A percentile compares a stretch with the other conserved stretches of the same genome.
Conservation (phyloP, 768 basidiomycete genomes). For the Megacollybia marginata region DNA sequence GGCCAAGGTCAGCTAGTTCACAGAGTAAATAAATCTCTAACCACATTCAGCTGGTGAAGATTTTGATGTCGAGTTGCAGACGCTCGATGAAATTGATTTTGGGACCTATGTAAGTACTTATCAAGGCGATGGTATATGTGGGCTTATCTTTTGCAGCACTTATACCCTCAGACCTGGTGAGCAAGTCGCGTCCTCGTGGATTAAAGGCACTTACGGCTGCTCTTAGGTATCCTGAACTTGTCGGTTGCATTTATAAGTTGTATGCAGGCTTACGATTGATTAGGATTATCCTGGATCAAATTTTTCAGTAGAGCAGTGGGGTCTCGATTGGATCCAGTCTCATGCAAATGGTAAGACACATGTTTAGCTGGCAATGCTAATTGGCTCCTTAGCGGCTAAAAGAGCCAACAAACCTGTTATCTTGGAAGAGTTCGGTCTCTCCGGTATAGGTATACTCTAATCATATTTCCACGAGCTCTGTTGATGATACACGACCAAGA, state of each 20-base stretch:
- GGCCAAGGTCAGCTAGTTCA: conserved; percentile 32
- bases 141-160: conserved; percentile 26
- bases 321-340: conserved; percentile 49
- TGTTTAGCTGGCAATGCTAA: not conserved
- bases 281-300: conserved; percentile 13
- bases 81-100: conserved; percentile 47
- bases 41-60: conserved; percentile 39
- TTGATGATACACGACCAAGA: conserved; percentile 29
- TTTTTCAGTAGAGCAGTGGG: conserved; percentile 42
- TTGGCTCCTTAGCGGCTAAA: conserved; percentile 31
- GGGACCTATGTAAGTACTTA: conserved; percentile 44
- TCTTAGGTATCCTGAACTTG: too few species aligned
- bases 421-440: conserved; percentile 57
- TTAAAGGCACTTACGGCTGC: not conserved
- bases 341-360: conserved; percentile 37
- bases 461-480: not conserved
- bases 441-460: conserved; percentile 25
- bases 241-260: too few species aligned
- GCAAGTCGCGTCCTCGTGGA: not conserved
- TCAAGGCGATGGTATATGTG: conserved; percentile 6
- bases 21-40: not conserved
- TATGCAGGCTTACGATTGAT: too few species aligned
- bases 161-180: conserved; percentile 38
- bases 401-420: conserved; percentile 52
- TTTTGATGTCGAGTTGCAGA: conserved; percentile 36